phyloP scores from a whole-genome alignment of 345 rosid genomes.

The Populus nigra region DNA sequence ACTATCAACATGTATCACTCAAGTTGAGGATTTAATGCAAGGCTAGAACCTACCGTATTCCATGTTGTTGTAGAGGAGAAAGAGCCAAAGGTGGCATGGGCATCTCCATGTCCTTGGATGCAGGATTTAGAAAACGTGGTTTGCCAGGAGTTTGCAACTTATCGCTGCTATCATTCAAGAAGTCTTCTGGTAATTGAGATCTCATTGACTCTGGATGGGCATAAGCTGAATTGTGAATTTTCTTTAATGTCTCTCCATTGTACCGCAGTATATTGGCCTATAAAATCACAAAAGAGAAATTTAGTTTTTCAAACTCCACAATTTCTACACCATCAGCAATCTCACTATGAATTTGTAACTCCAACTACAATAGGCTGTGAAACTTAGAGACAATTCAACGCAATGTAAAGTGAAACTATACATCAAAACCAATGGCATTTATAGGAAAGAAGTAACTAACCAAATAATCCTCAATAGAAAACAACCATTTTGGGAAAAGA shows the following conservation, averaged over 20 bases:
- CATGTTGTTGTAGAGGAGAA: conserved; percentile 54
- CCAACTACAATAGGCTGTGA: background rate
- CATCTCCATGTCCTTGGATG: conserved; percentile 67
- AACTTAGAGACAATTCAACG: background rate
- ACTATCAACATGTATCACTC: background rate
- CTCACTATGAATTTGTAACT: background rate
- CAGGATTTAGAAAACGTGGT: conserved; percentile 38
- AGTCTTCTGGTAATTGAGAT: conserved; percentile 43
- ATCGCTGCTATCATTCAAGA: conserved; percentile 28
- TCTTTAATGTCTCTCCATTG: conserved; percentile 67
- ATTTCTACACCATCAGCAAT: background rate
- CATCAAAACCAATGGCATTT: background rate
- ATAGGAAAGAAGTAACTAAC: background rate
- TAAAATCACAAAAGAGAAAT: background rate
- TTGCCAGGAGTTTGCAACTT: conserved; percentile 28
- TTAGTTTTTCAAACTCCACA: background rate
- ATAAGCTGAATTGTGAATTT: conserved; percentile 39
- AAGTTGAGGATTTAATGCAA: conserved; percentile 1
- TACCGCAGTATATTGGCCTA: conserved; percentile 79
- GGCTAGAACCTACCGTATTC: conserved; percentile 53
- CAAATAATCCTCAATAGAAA: no score
- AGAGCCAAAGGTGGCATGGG: conserved; percentile 89
- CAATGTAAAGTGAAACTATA: background rate
- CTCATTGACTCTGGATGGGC: conserved; percentile 45
- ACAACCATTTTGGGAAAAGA: background rate